phyloP scores from a whole-genome alignment of 805 yeast species.

The Saccharomycopsis fodiens region DNA sequence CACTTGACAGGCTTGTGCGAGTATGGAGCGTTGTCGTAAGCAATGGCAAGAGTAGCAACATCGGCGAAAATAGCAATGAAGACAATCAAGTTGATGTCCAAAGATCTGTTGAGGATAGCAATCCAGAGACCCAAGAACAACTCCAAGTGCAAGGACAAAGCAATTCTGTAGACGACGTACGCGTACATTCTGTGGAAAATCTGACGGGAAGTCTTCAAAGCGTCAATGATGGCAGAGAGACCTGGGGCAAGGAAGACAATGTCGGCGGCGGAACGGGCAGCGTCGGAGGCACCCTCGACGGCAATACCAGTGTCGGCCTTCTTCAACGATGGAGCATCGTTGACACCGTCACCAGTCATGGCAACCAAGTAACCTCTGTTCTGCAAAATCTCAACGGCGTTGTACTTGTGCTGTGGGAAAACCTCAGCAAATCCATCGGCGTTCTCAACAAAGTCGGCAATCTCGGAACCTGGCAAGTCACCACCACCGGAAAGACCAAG shows the following conservation, averaged over 20 bases:
- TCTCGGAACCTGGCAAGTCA: conserved; percentile 95
- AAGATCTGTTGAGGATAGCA: conserved; percentile 81
- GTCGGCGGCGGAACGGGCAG: conserved; percentile 39
- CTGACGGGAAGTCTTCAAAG: conserved; percentile 90
- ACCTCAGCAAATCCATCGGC: conserved; percentile 99
- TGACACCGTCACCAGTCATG: conserved; percentile 99
- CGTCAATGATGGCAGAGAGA: conserved; percentile 90
- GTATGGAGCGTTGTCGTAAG: conserved; percentile 95
- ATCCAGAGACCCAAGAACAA: conserved; percentile 94
- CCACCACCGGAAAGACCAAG: conserved; percentile 94
- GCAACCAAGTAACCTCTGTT: conserved; percentile 96
- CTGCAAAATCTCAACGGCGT: conserved; percentile 92
- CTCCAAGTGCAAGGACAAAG: conserved; percentile 90
- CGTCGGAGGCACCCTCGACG: conserved; percentile 69
- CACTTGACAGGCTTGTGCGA: conserved; percentile 91
- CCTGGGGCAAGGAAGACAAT: conserved; percentile 70
- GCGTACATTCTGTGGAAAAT: conserved; percentile 99
- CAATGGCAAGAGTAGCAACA: conserved; percentile 95
- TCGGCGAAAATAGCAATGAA: conserved; percentile 97
- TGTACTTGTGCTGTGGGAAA: conserved; percentile 96
- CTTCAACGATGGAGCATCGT: conserved; percentile 96
- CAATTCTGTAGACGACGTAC: conserved; percentile 96
- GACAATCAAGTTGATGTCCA: conserved; percentile 86
- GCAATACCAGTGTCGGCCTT: conserved; percentile 97
- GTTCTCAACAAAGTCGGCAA: conserved; percentile 94